Base-by-base conservation (phyloP, 495 filamentous ascomycete genomes). In the Talaromyces nanjingensis region DNA sequence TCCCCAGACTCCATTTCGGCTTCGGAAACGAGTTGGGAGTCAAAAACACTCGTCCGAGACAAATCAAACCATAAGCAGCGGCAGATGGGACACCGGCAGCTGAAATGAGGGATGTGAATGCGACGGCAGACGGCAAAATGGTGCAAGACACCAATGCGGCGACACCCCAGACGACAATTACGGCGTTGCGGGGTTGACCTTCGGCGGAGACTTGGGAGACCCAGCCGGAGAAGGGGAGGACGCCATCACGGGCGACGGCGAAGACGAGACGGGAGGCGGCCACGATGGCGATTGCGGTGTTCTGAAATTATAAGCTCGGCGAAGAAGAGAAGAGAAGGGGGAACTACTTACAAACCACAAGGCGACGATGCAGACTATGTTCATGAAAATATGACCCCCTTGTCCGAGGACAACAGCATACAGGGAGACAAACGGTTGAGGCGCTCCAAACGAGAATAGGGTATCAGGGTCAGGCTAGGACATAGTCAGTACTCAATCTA, bases 181-280 rank as follows among this genome's bases (percentile, higher is more conserved):
- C 78, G 24, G 82, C 82, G 66, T 84, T 83, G 55, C 75, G 79
- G 3, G 82, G 82, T 62, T 83, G 79, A 63, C 80, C 81, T 45
- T 73, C 66, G 8, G 57, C 63, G 22, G 82, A 72, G 6, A 84
- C 80, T n/a, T 70, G 67, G 34, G 79, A 79, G 27, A 84, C 81
- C 81, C 81, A 84, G 64, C 77, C 66, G 5, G 81, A 82, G 72
- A 83, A 83, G 4, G 82, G 82, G 25, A 84, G 77, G 29, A 83
- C 82, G 39, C 81, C 81, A 65, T 84, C 82, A 49, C 82, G 77
- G 47, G 82, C 81, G 25, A 84, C 80, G 39, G 82, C 82, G 70
- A 82, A 84, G 69, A 83, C 80, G 16, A 84, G 75, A 47, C 82
- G 80, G 34, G 81, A 84, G n/a, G 79, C 79, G 27, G 82, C 81